Evolutionary conservation across 148 eudicot species (phyloP).

Genomic region (Suaeda aralocaspica): DNA sequence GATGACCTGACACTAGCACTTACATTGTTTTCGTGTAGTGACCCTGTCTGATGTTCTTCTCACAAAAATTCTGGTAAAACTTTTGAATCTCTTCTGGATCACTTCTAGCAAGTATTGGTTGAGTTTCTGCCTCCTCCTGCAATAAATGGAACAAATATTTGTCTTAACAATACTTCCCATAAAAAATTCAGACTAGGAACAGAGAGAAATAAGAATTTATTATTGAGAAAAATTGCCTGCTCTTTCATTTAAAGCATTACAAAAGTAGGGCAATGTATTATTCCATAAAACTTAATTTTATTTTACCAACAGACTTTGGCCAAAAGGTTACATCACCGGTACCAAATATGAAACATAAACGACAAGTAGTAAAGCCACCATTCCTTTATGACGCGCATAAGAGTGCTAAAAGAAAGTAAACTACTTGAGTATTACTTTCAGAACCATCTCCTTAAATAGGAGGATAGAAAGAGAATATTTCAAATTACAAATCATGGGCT

Average conservation of each 20-base stretch:
- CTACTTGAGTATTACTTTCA: too few relatives aligned
- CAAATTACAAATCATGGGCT: too few relatives aligned
- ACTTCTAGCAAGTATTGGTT: conserved; percentile 42
- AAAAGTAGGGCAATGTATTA: not conserved
- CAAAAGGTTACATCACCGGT: not conserved
- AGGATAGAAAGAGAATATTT: too few relatives aligned
- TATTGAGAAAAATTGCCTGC: not conserved
- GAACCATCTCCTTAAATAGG: too few relatives aligned
- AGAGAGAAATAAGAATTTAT: not conserved
- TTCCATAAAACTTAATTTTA: not conserved
- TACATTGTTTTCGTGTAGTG: conserved; percentile 87
- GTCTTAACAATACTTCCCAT: not conserved
- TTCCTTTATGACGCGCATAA: too few relatives aligned
- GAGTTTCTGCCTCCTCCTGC: conserved; percentile 78
- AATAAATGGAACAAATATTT: conserved; percentile 18
- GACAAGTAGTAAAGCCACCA: not conserved
- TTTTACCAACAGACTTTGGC: not conserved
- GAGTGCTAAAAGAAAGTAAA: too few relatives aligned
- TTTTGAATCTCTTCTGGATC: conserved; percentile 89
- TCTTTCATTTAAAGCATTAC: not conserved
- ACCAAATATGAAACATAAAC: not conserved
- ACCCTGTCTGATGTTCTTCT: conserved; percentile 67
- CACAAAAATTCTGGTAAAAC: conserved; percentile 64
- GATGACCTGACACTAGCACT: conserved; percentile 23
- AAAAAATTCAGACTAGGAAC: conserved; percentile 4